Conservation (phyloP, 306 rosid genomes). For the Castanea sativa region DNA sequence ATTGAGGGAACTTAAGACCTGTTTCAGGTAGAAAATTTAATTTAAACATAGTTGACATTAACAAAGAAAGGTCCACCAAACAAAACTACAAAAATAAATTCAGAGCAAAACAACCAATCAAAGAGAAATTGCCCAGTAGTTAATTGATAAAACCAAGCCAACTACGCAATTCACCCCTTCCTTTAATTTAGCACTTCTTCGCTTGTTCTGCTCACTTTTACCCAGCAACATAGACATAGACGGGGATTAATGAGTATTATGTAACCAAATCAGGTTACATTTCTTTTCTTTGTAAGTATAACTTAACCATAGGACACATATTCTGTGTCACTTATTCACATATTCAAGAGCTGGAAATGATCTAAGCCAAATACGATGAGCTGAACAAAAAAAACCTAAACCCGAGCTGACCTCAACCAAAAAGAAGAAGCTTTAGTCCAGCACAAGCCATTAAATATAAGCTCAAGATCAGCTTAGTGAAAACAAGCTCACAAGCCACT, state of each 20-base stretch:
- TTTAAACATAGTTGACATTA: neutral
- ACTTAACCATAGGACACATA: neutral
- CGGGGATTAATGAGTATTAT: neutral
- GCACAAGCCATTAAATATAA: neutral
- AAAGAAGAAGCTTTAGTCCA: neutral
- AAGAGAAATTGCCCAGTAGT: neutral
- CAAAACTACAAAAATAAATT: neutral
- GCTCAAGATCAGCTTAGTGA: neutral
- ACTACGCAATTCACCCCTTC: neutral
- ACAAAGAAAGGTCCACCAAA: conserved; percentile 13
- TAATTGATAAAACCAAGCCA: neutral
- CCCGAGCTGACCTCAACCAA: neutral
- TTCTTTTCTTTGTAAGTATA: neutral
- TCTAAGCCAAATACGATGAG: neutral
- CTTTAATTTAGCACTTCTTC: neutral
- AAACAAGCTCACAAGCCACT: neutral
- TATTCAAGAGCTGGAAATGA: neutral
- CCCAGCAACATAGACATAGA: neutral
- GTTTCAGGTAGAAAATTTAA: conserved; percentile 34
- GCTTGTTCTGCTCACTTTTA: neutral
- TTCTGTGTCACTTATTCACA: neutral
- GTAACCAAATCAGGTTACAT: neutral
- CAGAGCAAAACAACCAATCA: neutral
- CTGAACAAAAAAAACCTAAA: neutral
- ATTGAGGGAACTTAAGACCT: conserved; percentile 71